Evolutionary conservation across 148 eudicot genomes (phyloP), one percentile per base, ranked within the genome.

Genomic region (Rhododendron kiyosumense): DNA sequence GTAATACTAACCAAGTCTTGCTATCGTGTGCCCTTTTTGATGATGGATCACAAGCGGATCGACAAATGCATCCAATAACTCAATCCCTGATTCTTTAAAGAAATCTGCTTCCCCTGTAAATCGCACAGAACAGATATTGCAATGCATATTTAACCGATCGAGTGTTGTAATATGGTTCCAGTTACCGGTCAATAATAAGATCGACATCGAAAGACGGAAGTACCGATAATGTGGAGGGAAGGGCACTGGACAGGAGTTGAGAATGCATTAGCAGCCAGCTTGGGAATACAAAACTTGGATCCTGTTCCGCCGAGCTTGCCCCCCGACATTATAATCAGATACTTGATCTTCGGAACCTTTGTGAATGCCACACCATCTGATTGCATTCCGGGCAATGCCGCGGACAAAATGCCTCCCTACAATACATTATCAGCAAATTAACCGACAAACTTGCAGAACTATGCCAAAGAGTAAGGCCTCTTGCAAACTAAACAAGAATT

Each of bases 171-270:
- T 7, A 59, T 7, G 10, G 26, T 59, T 59, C 2, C 1, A 22
- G 9, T 20, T 59, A 22, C 63, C 3, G 5, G 2, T 69, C 13
- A n/a, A 38, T 18, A 36, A 38, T 8, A 38, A 0, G 18, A 75
- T 36, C 12, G 0, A 0, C 30, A 43, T 41, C 15, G 32, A 18
- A 22, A 69, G 45, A 49, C 4, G 1, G 67, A 20, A 59, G 45
- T 87, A 90, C 90, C 90, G 11, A 84, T 84, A 18, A 90, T 8
- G 77, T 90, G 92, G 46, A 90, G 92, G n/a, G 92, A 88, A 38
- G 92, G 90, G 54, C 83, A 84, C 28, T 84, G 59, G 54, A 91
- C 3, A 1, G 78, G 89, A 28, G 90, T 82, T 2, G 87, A 86
- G 51, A 87, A 91, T 49, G 91, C 92, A 73, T 80, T 88, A 43